These are phyloP conservation scores for Penicillium mononematosum DNA, from an alignment of 495 filamentous ascomycete species.

Conservation along the genomic window DNA sequence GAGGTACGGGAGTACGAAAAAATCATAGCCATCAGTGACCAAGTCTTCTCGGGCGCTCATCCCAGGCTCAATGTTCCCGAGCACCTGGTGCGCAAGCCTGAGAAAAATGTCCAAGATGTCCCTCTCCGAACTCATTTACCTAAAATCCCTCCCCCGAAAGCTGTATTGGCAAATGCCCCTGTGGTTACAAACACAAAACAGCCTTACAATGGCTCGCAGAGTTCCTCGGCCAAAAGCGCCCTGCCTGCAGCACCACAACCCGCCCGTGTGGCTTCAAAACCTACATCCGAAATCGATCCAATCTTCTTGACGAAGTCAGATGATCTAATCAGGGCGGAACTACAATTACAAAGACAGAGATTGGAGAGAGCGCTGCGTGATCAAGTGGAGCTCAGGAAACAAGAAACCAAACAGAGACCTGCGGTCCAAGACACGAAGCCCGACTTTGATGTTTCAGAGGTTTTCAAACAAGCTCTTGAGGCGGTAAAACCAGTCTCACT, in stretches of 20 bases:
- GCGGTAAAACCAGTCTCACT: constrained; percentile 64
- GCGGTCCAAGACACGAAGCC: constrained; percentile 58
- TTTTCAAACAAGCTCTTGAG: constrained; percentile 68
- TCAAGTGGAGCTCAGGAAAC: constrained; percentile 66
- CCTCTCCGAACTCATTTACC: constrained; percentile 25
- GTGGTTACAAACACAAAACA: constrained; percentile 27
- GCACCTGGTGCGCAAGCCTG: constrained; percentile 54
- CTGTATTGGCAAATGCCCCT: constrained; percentile 32
- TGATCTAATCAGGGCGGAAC: constrained; percentile 76
- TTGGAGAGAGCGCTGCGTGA: constrained; percentile 76
- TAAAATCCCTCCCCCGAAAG: constrained; percentile 24
- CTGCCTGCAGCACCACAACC: constrained; percentile 30
- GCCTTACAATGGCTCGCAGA: constrained; percentile 29
- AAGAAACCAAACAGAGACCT: constrained; percentile 53
- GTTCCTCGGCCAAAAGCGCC: constrained; percentile 32
- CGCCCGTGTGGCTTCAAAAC: constrained; percentile 41
- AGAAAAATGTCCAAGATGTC: constrained; percentile 31
- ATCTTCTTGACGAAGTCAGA: constrained; percentile 83
- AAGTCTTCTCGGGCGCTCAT: constrained; percentile 72
- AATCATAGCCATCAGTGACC: constrained; percentile 72
- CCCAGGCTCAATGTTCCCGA: constrained; percentile 68
- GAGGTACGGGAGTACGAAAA: constrained; percentile 63
- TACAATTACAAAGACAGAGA: constrained; percentile 73
- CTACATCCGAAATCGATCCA: constrained; percentile 62
- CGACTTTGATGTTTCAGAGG: constrained; percentile 72